Evolutionary conservation across 2,329 filamentous ascomycete species (phyloP), one percentile per base, ranked within the genome.

Genomic region (Fusarium dimerum): DNA sequence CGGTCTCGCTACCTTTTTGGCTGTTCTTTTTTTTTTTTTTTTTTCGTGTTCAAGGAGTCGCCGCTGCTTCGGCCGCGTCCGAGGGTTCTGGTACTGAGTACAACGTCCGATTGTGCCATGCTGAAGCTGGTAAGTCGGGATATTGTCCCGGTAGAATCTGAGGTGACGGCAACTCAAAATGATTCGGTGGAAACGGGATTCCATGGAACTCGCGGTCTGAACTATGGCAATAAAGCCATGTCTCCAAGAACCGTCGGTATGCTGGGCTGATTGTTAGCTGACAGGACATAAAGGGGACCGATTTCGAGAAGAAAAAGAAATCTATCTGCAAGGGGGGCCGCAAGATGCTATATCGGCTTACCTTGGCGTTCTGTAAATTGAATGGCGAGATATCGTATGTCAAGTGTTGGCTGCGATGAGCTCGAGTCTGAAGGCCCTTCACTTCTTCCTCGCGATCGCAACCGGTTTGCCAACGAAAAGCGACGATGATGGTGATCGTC

Each of bases 331-430:
- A 42, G 32, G 38, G 32, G 13, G 13, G 9, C 32, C 32, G 32
- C 4, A 15, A 12, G 32, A 36, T 36, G 10, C 32, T 40, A 29
- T 44, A 36, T 47, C 42, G 36, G 11, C 68, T 64, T 66, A 79
- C 78, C 78, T 59, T 76, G 72, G 29, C 73, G 68, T 41, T 74
- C 71, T 40, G 73, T 78, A 56, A 81, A 81, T 48, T 80, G 78
- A 41, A 81, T 73, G 6, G 75, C 75, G 29, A 81, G 67, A 62
- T 80, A 77, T 45, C 75, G 73, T 45, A 81, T 76, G 52, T 78
- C 76, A 15, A 75, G 60, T 4, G 66, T 40, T 46, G 57, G 40
- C 51, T 63, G 55, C 15, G 59, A 57, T 16, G 61, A 60, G 44
- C 56, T 59, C 38, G 60, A 48, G 32, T 71, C 66, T 20, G 60